Evolutionary conservation across 768 basidiomycete genomes (phyloP).

Genomic region (Russula emetica): DNA sequence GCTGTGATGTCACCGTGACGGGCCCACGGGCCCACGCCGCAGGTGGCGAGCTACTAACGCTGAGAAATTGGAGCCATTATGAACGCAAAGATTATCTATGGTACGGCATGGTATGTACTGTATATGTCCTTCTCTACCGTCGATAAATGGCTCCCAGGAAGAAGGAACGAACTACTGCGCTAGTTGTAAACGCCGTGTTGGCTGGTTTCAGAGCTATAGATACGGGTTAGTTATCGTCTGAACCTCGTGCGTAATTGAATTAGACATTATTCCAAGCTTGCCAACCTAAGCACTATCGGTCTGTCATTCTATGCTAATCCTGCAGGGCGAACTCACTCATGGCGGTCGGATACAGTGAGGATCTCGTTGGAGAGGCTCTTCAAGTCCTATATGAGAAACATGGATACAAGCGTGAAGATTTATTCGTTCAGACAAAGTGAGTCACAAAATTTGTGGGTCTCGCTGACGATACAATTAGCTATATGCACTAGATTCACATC

Average conservation of each 20-base stretch:
- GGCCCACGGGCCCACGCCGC: too few species aligned
- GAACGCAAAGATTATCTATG: constrained; percentile 50
- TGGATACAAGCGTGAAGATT: constrained; percentile 59
- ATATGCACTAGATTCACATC: constrained; percentile 58
- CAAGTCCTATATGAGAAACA: constrained; percentile 51
- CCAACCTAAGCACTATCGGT: constrained; percentile 73
- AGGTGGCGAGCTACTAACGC: neutral
- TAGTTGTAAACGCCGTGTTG: constrained; percentile 68
- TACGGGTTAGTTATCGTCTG: constrained; percentile 50
- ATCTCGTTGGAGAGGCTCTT: constrained; percentile 75
- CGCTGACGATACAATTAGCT: neutral
- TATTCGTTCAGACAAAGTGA: constrained; percentile 81
- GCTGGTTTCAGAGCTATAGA: constrained; percentile 80
- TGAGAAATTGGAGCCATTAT: constrained; percentile 22
- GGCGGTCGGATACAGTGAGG: constrained; percentile 36
- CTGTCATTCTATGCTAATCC: neutral
- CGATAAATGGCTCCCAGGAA: constrained; percentile 52
- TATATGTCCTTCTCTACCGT: neutral
- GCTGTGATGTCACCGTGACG: neutral
- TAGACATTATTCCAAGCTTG: constrained; percentile 41
- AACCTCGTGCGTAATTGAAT: neutral
- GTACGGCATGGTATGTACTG: constrained; percentile 51
- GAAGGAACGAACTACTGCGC: constrained; percentile 59
- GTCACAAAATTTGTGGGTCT: neutral
- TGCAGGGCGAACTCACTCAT: neutral